Percentiles rank a stretch among this genome's conserved stretches.
Evolutionary conservation across 1,284 basidiomycete genomes (phyloP).

Genomic region (Pholiota adiposa): DNA sequence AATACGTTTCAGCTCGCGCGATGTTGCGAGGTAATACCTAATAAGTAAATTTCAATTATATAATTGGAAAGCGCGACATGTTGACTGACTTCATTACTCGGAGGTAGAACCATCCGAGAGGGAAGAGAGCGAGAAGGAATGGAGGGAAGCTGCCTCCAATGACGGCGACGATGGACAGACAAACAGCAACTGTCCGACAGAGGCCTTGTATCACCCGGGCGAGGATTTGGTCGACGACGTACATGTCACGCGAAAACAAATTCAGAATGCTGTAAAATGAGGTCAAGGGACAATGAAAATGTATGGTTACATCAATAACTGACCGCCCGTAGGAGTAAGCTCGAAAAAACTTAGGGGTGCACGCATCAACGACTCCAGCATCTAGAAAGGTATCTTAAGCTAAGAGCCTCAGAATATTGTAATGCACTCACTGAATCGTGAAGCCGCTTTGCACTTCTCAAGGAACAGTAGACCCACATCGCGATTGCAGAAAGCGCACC

Average conservation of each 20-base stretch:
- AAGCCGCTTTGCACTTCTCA: slow-evolving; percentile 75
- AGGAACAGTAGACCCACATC: slow-evolving; percentile 81
- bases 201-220: slow-evolving; percentile 75
- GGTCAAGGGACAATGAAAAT: background rate
- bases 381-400: slow-evolving; percentile 43
- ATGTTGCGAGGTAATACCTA: slow-evolving; percentile 90
- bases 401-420: background rate
- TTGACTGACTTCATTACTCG: slow-evolving; percentile 72
- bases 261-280: slow-evolving; percentile 69
- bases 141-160: slow-evolving; percentile 83
- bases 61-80: background rate
- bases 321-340: slow-evolving; percentile 77
- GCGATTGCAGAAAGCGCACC: slow-evolving; percentile 61
- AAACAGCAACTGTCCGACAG: slow-evolving; percentile 61
- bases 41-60: background rate
- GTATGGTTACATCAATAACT: slow-evolving; percentile 17
- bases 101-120: slow-evolving; percentile 77
- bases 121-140: slow-evolving; percentile 80
- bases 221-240: slow-evolving; percentile 88
- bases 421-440: slow-evolving; percentile 71
- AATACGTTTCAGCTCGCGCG: slow-evolving; percentile 90
- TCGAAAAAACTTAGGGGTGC: slow-evolving; percentile 91
- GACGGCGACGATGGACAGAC: slow-evolving; percentile 79
- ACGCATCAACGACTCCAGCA: slow-evolving; percentile 78
- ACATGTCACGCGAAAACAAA: slow-evolving; percentile 91